Conservation (phyloP, 1,284 basidiomycete genomes). For the Thelephora terrestris region DNA sequence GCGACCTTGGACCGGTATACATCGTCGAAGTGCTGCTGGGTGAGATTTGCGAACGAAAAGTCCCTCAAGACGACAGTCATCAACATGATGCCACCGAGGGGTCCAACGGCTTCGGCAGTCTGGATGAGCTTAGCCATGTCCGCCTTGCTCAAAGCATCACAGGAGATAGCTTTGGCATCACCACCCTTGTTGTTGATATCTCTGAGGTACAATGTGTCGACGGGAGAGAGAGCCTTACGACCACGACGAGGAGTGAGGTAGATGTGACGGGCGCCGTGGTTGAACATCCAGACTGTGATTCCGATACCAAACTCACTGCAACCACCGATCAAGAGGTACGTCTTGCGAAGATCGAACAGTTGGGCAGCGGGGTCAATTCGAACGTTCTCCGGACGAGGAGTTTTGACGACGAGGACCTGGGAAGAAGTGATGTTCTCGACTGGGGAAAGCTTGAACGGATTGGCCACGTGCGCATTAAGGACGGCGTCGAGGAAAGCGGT, state of each 20-base stretch:
- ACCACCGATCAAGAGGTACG: conserved; percentile 22
- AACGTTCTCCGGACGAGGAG: background rate
- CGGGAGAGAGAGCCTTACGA: conserved; percentile 15
- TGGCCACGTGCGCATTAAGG: conserved; percentile 1
- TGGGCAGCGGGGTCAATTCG: conserved; percentile 18
- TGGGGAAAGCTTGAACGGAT: conserved; percentile 11
- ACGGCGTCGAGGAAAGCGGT: background rate
- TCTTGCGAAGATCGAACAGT: conserved; percentile 22
- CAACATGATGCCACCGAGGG: conserved; percentile 20
- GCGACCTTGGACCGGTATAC: conserved; percentile 23
- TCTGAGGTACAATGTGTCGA: conserved; percentile 18
- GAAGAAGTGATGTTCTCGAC: background rate
- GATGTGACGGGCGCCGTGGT: conserved; percentile 19
- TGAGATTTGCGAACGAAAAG: conserved; percentile 21
- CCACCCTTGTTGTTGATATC: conserved; percentile 13
- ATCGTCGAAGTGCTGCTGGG: conserved; percentile 19
- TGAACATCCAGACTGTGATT: conserved; percentile 25
- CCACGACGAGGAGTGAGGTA: conserved; percentile 24
- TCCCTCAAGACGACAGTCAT: conserved; percentile 24
- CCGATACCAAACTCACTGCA: conserved; percentile 28
- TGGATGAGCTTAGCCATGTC: conserved; percentile 16
- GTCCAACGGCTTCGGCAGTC: conserved; percentile 10
- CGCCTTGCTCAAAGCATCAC: conserved; percentile 13
- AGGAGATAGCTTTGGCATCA: conserved; percentile 17
- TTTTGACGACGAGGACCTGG: background rate